Conservation (phyloP, 2,329 filamentous ascomycete species). For the Pseudonectria foliicola region DNA sequence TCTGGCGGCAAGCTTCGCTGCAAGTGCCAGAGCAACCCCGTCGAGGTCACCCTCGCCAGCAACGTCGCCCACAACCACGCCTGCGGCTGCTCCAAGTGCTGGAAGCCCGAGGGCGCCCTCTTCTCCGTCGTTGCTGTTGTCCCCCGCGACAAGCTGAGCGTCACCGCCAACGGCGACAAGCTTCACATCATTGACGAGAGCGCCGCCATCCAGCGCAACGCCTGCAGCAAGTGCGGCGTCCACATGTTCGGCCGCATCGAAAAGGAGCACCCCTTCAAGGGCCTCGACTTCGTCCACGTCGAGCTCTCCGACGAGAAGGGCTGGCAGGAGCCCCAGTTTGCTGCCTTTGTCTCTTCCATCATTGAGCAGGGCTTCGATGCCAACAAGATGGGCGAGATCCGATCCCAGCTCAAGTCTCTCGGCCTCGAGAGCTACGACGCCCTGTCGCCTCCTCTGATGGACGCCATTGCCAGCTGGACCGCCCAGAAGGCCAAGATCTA, state of each 20-base stretch:
- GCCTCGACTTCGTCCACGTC: constrained; percentile 61
- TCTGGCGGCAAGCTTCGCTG: constrained; percentile 55
- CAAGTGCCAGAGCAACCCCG: constrained; percentile 47
- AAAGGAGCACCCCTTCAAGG: constrained; percentile 58
- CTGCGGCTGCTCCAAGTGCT: constrained; percentile 67
- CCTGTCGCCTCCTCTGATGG: constrained; percentile 57
- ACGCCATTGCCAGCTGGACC: constrained; percentile 49
- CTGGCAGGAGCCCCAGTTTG: constrained; percentile 68
- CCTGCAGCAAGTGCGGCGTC: constrained; percentile 53
- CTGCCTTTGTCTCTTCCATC: constrained; percentile 59
- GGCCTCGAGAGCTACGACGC: constrained; percentile 58
- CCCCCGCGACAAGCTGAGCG: constrained; percentile 44
- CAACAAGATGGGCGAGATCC: constrained; percentile 45
- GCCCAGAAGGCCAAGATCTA: constrained; percentile 37
- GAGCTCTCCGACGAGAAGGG: constrained; percentile 53
- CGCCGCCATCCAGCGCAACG: constrained; percentile 55
- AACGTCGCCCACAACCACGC: constrained; percentile 64
- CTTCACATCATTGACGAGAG: constrained; percentile 46
- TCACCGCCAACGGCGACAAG: constrained; percentile 53
- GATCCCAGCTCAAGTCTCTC: constrained; percentile 42
- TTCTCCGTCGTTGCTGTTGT: constrained; percentile 60
- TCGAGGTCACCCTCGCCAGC: constrained; percentile 49
- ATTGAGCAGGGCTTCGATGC: constrained; percentile 61
- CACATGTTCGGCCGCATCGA: constrained; percentile 61
- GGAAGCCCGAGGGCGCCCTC: constrained; percentile 57